These are phyloP conservation scores for Cytospora paraplurivora DNA, from an alignment of 2,329 filamentous ascomycete genomes.

Conservation along the genomic window DNA sequence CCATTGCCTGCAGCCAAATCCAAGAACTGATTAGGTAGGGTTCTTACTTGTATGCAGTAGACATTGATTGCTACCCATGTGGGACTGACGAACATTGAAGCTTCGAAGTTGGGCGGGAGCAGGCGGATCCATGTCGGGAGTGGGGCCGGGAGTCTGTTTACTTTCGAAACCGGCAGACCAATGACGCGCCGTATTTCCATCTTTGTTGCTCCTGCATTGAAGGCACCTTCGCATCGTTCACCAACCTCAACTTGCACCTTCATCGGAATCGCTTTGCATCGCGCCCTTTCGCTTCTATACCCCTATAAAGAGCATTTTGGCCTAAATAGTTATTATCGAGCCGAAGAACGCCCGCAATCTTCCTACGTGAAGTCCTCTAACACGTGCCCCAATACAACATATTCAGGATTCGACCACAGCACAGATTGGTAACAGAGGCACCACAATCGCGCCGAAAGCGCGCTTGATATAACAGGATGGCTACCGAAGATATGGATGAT, in stretches of 20 bases:
- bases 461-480: constrained; percentile 25
- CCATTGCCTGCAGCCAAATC: no score
- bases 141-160: constrained; percentile 20
- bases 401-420: background rate
- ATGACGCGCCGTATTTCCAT: constrained; percentile 13
- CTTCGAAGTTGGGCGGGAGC: background rate
- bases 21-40: no score
- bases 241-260: background rate
- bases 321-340: background rate
- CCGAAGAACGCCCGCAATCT: background rate
- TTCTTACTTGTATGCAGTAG: no score
- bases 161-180: constrained; percentile 7
- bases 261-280: background rate
- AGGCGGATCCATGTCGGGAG: background rate
- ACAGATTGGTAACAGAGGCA: background rate
- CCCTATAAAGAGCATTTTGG: background rate
- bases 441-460: constrained; percentile 7
- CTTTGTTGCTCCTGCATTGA: constrained; percentile 7
- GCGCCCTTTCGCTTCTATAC: background rate
- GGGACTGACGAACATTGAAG: background rate
- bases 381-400: constrained; percentile 11
- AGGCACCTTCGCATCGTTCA: constrained; percentile 1
- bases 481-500: constrained; percentile 44
- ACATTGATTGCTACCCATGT: no score
- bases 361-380: background rate